These are phyloP conservation scores for Trichophyton mentagrophytes DNA, from an alignment of 2,329 filamentous ascomycete species.

Conservation along the genomic window DNA sequence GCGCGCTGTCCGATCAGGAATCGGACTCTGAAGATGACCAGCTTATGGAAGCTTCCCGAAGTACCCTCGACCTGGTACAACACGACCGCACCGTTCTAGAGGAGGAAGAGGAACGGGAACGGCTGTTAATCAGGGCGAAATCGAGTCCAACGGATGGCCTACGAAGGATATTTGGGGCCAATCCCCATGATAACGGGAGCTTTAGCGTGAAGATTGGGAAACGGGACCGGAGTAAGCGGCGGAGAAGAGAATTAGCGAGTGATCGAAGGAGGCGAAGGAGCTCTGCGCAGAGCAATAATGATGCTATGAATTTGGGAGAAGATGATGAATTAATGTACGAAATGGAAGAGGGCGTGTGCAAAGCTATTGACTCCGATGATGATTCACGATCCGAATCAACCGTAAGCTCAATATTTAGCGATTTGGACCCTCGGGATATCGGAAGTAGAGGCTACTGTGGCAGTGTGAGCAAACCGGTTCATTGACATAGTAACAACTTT, in stretches of 20 bases:
- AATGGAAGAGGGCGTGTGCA: slow-evolving; percentile 70
- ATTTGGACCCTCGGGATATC: slow-evolving; percentile 32
- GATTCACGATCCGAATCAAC: slow-evolving; percentile 48
- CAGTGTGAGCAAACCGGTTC: not conserved
- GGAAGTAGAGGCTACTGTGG: slow-evolving; percentile 20
- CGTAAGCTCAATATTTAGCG: slow-evolving; percentile 39
- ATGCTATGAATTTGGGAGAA: slow-evolving; percentile 42
- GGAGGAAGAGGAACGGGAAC: slow-evolving; percentile 55
- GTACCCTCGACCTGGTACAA: slow-evolving; percentile 55
- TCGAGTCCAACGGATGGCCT: slow-evolving; percentile 25
- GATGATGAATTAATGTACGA: slow-evolving; percentile 73
- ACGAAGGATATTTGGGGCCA: slow-evolving; percentile 29
- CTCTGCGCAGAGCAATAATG: slow-evolving; percentile 30
- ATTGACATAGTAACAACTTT: not conserved
- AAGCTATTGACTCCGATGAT: slow-evolving; percentile 29
- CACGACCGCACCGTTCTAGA: slow-evolving; percentile 59
- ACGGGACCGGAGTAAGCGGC: slow-evolving; percentile 41
- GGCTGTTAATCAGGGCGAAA: slow-evolving; percentile 25
- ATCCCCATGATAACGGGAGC: slow-evolving; percentile 25
- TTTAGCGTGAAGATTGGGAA: slow-evolving; percentile 38
- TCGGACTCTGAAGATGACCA: slow-evolving; percentile 66
- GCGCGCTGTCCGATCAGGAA: slow-evolving; percentile 53
- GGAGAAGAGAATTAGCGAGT: slow-evolving; percentile 26
- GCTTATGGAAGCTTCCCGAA: slow-evolving; percentile 51
- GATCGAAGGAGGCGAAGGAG: slow-evolving; percentile 25